A percentile compares a stretch with the other conserved stretches of the same genome.
Conservation (phyloP, 495 filamentous ascomycete genomes). For the Neurospora hispaniola region DNA sequence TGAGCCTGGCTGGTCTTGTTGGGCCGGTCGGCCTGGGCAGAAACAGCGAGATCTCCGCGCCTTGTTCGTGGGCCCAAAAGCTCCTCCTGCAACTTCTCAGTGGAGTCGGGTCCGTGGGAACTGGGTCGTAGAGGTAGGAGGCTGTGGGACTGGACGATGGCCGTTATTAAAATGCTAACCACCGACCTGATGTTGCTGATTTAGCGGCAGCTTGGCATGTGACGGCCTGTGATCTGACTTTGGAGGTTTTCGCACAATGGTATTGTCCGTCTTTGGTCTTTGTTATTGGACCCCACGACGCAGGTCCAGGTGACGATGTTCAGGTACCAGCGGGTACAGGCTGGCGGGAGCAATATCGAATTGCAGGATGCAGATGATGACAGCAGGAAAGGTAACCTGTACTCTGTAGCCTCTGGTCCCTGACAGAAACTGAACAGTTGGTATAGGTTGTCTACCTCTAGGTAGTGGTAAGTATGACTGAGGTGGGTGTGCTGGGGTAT, state of each 20-base stretch:
- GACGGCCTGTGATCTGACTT: constrained; percentile 1
- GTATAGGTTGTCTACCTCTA: background rate
- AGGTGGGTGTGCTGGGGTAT: too few species aligned
- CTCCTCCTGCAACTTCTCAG: background rate
- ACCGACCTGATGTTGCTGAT: background rate
- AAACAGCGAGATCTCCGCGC: background rate
- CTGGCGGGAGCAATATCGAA: background rate
- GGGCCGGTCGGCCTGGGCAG: background rate
- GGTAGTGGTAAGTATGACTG: background rate
- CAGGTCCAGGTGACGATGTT: background rate
- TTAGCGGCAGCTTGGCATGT: constrained; percentile 24
- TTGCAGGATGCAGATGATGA: background rate
- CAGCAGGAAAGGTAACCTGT: background rate
- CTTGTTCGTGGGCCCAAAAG: background rate
- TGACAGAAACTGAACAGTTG: background rate
- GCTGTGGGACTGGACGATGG: background rate
- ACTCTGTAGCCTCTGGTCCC: background rate
- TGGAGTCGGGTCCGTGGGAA: background rate
- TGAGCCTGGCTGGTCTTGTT: background rate
- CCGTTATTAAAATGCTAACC: background rate
- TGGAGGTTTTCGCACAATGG: background rate
- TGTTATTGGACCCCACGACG: background rate
- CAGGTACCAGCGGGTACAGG: constrained; percentile 8
- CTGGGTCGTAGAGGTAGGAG: background rate
- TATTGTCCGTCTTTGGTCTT: background rate